A percentile compares a stretch with the other conserved stretches of the same genome.
These are phyloP conservation scores for Endothia cerciana DNA, from an alignment of 2,329 filamentous ascomycete genomes.

Conservation along the genomic window DNA sequence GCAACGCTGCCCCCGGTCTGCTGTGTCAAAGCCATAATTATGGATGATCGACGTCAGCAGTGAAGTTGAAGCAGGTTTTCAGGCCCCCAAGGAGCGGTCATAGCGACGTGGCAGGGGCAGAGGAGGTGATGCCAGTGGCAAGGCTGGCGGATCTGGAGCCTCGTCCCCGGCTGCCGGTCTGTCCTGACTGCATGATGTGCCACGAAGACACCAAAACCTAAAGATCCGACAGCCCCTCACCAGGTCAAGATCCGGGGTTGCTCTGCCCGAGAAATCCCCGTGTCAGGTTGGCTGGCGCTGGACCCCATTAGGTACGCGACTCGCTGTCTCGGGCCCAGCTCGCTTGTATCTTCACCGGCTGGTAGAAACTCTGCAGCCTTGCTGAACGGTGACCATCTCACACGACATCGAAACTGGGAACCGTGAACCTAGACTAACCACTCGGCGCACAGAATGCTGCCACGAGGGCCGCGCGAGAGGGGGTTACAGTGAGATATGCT, in stretches of 20 bases:
- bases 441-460: slow-evolving; percentile 19
- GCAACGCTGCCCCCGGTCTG: neutral
- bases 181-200: neutral
- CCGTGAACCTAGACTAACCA: slow-evolving; percentile 8
- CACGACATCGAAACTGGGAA: neutral
- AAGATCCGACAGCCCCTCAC: neutral
- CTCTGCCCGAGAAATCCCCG: slow-evolving; percentile 3
- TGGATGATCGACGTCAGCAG: neutral
- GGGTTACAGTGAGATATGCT: neutral
- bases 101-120: neutral
- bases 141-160: slow-evolving; percentile 4
- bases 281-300: neutral
- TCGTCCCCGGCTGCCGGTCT: neutral
- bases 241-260: neutral
- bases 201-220: neutral
- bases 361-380: neutral
- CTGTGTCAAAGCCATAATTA: too few species aligned
- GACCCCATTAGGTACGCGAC: neutral
- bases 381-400: neutral
- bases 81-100: neutral
- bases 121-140: neutral
- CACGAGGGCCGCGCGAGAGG: slow-evolving; percentile 16
- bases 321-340: neutral
- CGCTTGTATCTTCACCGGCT: neutral
- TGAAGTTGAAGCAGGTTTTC: neutral